These are phyloP conservation scores for Lepidium sativum DNA, from an alignment of 345 rosid genomes.

Conservation along the genomic window DNA sequence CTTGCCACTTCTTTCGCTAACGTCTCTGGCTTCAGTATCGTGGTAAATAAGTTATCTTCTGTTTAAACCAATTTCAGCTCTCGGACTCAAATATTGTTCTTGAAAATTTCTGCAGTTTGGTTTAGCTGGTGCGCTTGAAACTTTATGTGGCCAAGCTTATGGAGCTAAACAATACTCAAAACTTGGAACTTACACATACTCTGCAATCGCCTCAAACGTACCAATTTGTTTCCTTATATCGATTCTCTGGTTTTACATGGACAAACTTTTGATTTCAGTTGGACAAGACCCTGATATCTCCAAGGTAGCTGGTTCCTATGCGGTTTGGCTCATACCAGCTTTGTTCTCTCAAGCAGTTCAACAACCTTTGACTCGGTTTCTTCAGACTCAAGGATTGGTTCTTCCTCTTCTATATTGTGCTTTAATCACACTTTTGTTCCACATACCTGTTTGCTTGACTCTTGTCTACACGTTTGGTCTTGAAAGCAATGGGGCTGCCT, in stretches of 20 bases:
- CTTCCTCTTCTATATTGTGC: slow-evolving; percentile 15
- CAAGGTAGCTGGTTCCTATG: slow-evolving; percentile 9
- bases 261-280: background rate
- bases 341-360: slow-evolving; percentile 16
- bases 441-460: slow-evolving; percentile 8
- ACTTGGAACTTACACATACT: slow-evolving; percentile 13
- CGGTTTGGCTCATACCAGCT: slow-evolving; percentile 8
- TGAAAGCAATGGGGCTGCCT: slow-evolving; percentile 36
- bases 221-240: slow-evolving; percentile 13
- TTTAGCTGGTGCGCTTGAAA: slow-evolving; percentile 23
- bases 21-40: slow-evolving; percentile 18
- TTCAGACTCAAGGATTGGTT: slow-evolving; percentile 17
- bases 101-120: background rate
- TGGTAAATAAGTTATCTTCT: background rate
- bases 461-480: slow-evolving; percentile 12
- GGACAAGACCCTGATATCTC: slow-evolving; percentile 28
- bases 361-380: slow-evolving; percentile 23
- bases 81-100: background rate
- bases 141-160: slow-evolving; percentile 27
- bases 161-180: slow-evolving; percentile 21
- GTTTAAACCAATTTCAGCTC: background rate
- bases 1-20: slow-evolving; percentile 20
- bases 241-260: slow-evolving; percentile 15
- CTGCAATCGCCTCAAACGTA: slow-evolving; percentile 13
- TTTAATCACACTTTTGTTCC: slow-evolving; percentile 9